A percentile compares a stretch with the other conserved stretches of the same genome.
These are phyloP conservation scores for Dactylellina haptotyla DNA, from an alignment of 2,329 filamentous ascomycete genomes.

Conservation along the genomic window DNA sequence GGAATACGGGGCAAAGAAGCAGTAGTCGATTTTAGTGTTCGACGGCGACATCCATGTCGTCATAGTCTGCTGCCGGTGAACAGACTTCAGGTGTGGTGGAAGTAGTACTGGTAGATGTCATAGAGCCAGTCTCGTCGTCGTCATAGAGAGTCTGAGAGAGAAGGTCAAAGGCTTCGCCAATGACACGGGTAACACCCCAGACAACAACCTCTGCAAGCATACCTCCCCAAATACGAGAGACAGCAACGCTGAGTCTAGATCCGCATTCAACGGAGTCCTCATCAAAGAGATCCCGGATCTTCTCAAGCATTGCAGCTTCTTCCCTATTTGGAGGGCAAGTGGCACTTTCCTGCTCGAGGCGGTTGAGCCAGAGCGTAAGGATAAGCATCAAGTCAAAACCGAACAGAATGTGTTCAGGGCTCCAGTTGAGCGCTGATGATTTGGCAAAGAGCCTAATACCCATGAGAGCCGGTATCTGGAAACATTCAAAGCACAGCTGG, in stretches of 20 bases:
- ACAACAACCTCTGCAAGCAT: constrained; percentile 99
- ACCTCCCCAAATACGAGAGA: constrained; percentile 93
- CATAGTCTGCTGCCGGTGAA: constrained; percentile 71
- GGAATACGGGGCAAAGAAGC: constrained; percentile 2
- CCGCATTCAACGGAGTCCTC: constrained; percentile 86
- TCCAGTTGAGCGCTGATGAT: constrained; percentile 98
- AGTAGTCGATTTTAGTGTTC: constrained; percentile 67
- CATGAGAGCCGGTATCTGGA: constrained; percentile 92
- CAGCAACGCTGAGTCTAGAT: constrained; percentile 89
- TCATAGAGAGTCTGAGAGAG: constrained; percentile 93
- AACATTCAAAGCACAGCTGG: constrained; percentile 95
- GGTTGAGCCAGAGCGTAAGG: constrained; percentile 96
- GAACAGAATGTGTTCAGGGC: constrained; percentile 95
- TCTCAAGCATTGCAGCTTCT: constrained; percentile 89
- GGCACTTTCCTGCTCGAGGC: constrained; percentile 98
- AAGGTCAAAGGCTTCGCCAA: constrained; percentile 97
- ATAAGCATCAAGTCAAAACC: constrained; percentile 98
- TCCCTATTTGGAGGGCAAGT: constrained; percentile 75
- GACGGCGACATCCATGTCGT: constrained; percentile 68
- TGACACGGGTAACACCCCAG: constrained; percentile 97
- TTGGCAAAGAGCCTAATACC: constrained; percentile 98
- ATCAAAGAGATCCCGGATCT: constrained; percentile 87
- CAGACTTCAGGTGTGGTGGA: constrained; percentile 72
- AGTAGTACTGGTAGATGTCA: constrained; percentile 74
- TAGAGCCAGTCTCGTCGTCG: constrained; percentile 86